phyloP scores from a whole-genome alignment of 2,329 filamentous ascomycete genomes.

The Mollisiaceae sp. region DNA sequence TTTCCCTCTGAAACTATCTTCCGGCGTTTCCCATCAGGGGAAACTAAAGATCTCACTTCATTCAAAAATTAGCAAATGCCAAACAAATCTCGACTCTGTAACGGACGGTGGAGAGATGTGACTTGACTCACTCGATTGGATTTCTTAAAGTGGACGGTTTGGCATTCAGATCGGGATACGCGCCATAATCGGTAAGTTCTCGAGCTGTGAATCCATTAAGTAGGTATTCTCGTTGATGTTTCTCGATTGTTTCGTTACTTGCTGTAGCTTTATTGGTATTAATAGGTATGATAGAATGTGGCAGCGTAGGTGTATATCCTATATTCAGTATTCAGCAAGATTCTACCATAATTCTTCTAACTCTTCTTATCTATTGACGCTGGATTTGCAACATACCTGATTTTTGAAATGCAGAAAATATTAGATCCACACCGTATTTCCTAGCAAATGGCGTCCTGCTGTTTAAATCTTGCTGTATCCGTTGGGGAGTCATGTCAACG shows the following conservation, averaged over 20 bases:
- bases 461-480: no score
- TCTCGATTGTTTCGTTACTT: background rate
- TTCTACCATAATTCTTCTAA: background rate
- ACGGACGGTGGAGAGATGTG: no score
- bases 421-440: background rate
- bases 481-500: no score
- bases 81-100: no score
- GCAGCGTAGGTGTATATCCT: slow-evolving; percentile 1
- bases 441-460: background rate
- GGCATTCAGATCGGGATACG: slow-evolving; percentile 11
- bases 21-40: no score
- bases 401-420: background rate
- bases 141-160: background rate
- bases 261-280: background rate
- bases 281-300: background rate
- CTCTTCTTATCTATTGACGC: no score
- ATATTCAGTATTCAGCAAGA: background rate
- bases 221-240: background rate
- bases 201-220: slow-evolving; percentile 2
- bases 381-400: background rate
- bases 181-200: slow-evolving; percentile 11
- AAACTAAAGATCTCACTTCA: no score
- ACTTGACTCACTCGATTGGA: background rate
- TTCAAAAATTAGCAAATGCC: no score
- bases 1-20: no score